Conservation (phyloP, 2,329 filamentous ascomycete species). For the Coniella lustricola region DNA sequence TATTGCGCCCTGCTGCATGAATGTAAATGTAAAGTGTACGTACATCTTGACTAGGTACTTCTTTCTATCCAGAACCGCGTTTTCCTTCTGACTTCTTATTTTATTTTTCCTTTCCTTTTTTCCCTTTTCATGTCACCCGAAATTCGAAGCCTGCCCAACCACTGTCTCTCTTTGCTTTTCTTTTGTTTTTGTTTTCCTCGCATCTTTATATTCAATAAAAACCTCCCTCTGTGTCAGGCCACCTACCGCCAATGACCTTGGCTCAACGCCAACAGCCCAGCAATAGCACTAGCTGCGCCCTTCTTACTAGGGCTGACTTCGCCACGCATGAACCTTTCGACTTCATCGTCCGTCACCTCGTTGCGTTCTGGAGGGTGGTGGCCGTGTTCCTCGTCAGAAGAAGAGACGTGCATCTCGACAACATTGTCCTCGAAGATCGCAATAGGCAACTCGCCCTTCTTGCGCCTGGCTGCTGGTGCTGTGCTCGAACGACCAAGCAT, state of each 20-base stretch:
- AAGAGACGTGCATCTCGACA: constrained; percentile 15
- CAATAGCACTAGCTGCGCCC: constrained; percentile 80
- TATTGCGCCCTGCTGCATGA: too few species aligned
- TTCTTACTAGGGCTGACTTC: constrained; percentile 63
- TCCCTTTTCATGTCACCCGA: too few species aligned
- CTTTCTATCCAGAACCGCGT: too few species aligned
- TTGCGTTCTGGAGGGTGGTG: constrained; percentile 9
- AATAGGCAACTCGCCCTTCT: constrained; percentile 28
- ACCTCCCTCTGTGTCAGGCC: too few species aligned
- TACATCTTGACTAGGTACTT: too few species aligned
- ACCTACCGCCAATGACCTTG: constrained; percentile 86
- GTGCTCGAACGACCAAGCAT: constrained; percentile 34
- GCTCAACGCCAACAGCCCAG: constrained; percentile 79
- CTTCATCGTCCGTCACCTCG: constrained; percentile 47
- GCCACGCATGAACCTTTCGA: constrained; percentile 66
- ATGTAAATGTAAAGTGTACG: too few species aligned
- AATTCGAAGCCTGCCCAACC: too few species aligned
- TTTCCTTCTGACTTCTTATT: too few species aligned
- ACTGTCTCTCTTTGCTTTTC: too few species aligned
- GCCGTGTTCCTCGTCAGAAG: constrained; percentile 4
- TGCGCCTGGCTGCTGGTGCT: constrained; percentile 28
- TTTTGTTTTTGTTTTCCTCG: too few species aligned
- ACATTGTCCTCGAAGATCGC: constrained; percentile 49
- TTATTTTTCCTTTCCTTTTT: too few species aligned
- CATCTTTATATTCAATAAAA: too few species aligned